Percentiles rank a stretch among this genome's conserved stretches.
These are phyloP conservation scores for Albizia julibrissin DNA, from an alignment of 306 rosid genomes.

Conservation along the genomic window DNA sequence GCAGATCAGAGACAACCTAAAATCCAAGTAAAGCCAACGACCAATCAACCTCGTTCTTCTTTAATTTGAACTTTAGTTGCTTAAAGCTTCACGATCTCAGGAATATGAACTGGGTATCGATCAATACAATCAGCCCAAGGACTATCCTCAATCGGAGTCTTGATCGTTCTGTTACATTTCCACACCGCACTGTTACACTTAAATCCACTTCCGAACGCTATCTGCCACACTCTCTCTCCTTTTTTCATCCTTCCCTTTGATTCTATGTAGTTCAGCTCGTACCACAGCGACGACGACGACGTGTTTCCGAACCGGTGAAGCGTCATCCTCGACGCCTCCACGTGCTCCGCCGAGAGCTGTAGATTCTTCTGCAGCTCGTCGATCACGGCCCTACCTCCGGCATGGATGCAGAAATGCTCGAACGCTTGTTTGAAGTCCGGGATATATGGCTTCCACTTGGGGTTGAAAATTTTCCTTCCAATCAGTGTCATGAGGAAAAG, in stretches of 20 bases:
- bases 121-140: conserved; percentile 91
- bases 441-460: conserved; percentile 93
- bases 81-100: conserved; percentile 87
- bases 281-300: conserved; percentile 95
- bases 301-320: conserved; percentile 91
- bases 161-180: conserved; percentile 76
- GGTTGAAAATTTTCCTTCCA: conserved; percentile 78
- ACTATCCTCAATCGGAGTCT: conserved; percentile 51
- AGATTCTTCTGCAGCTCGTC: conserved; percentile 94
- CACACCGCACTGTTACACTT: conserved; percentile 96
- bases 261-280: conserved; percentile 77
- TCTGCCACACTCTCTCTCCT: conserved; percentile 93
- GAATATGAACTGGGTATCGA: conserved; percentile 86
- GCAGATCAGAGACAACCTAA: not conserved
- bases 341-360: conserved; percentile 84
- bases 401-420: conserved; percentile 96
- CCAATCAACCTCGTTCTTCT: not conserved
- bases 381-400: conserved; percentile 91
- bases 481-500: conserved; percentile 73
- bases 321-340: conserved; percentile 95
- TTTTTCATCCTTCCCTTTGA: conserved; percentile 88
- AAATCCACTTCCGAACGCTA: conserved; percentile 91
- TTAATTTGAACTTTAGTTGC: not conserved
- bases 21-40: conserved; percentile 19
- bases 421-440: conserved; percentile 94